A percentile compares a stretch with the other conserved stretches of the same genome.
Evolutionary conservation across 768 basidiomycete species (phyloP).

Genomic region (Leccinum arenicola): DNA sequence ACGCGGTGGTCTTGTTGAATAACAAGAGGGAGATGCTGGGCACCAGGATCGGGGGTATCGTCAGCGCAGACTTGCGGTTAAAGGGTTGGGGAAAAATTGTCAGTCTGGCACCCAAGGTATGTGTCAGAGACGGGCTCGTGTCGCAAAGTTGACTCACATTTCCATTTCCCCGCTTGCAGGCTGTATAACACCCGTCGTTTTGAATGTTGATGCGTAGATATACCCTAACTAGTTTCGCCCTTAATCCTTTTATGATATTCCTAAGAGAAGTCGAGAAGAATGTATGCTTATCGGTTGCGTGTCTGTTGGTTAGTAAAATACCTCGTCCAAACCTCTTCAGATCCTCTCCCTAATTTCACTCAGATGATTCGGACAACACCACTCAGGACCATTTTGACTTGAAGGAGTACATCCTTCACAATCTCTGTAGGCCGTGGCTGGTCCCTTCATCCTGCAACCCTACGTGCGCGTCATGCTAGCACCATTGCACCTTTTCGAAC

Average conservation of each 20-base stretch:
- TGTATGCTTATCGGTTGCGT: not conserved
- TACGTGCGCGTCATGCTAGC: constrained; percentile 10
- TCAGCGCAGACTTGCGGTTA: constrained; percentile 85
- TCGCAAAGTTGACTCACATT: not conserved
- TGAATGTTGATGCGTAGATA: not conserved
- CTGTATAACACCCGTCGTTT: constrained; percentile 10
- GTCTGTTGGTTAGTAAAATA: not conserved
- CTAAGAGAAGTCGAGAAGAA: not conserved
- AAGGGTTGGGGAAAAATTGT: constrained; percentile 96
- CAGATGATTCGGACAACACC: constrained; percentile 14
- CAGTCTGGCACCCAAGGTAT: constrained; percentile 86
- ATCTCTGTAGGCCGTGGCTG: not conserved
- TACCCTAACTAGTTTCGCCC: constrained; percentile 1
- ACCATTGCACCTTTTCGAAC: not conserved
- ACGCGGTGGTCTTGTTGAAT: constrained; percentile 90
- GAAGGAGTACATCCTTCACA: not conserved
- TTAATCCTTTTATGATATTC: not conserved
- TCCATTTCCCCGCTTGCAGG: constrained; percentile 4
- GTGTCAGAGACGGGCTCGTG: not conserved
- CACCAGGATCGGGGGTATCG: constrained; percentile 90
- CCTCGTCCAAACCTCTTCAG: not conserved
- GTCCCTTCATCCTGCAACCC: not conserved
- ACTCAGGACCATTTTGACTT: constrained; percentile 4
- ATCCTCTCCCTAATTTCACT: not conserved
- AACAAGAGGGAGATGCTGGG: constrained; percentile 96